Conservation (phyloP, 352 stramenopile genomes). For the Phytophthora sansomeana region DNA sequence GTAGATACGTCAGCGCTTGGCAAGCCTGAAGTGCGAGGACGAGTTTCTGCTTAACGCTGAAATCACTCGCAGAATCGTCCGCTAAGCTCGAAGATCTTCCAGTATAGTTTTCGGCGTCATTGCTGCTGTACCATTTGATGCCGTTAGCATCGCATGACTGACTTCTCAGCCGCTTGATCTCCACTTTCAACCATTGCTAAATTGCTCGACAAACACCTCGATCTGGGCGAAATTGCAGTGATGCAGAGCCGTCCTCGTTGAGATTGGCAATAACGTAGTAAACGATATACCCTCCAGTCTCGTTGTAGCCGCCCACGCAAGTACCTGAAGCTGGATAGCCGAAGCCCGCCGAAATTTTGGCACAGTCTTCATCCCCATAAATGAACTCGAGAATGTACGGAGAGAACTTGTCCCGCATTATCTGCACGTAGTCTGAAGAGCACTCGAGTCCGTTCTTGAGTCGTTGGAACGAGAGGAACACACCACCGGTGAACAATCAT, state of each 20-base stretch:
- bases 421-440: conserved; percentile 12
- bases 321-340: conserved; percentile 14
- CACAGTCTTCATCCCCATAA: conserved; percentile 13
- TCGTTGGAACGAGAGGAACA: background rate
- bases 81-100: background rate
- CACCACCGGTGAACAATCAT: background rate
- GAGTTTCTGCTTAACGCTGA: conserved; percentile 20
- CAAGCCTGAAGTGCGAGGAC: conserved; percentile 41
- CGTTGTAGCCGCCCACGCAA: conserved; percentile 27
- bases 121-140: conserved; percentile 26
- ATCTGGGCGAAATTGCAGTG: conserved; percentile 4
- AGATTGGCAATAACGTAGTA: conserved; percentile 16
- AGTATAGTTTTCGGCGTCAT: background rate
- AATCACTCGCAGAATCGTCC: background rate
- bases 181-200: background rate
- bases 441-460: conserved; percentile 10
- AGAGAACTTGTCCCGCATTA: conserved; percentile 20
- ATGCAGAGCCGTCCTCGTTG: conserved; percentile 19
- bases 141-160: conserved; percentile 8
- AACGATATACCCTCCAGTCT: conserved; percentile 5
- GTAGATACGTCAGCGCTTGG: conserved; percentile 45
- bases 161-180: background rate
- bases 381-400: conserved; percentile 19
- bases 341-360: background rate
- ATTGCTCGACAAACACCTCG: conserved; percentile 2